Base-by-base conservation (phyloP, 208 protist genomes). In the Vickermania spadyakhi region DNA sequence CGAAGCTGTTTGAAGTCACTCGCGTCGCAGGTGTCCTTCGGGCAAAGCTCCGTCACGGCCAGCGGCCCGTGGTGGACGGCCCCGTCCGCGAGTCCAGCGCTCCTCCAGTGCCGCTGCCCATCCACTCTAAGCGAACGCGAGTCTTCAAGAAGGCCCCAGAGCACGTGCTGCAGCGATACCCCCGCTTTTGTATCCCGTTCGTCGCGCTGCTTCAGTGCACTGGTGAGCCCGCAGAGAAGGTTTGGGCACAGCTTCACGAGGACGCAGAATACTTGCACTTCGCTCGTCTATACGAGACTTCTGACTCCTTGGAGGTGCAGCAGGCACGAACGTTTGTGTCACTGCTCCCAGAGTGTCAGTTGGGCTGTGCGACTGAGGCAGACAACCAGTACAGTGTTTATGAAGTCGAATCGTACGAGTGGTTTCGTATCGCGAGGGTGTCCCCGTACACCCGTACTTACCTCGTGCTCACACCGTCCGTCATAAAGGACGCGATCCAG, bases 401-500 rank as follows among this genome's bases (percentile, higher is more conserved):
- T 31, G 53, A 70, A 31, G 78, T 95, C 2, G 62, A 83, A 56
- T 63, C 69, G 21, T 93, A 90, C 62, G 85, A 92, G 73, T 85
- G 77, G 64, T 88, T 79, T 64, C 83, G 89, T 21, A 77, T 86
- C 2, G 89, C 89, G 54, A 74, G 83, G 0, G 62, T 95, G 53
- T 66, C 92, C 31, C 78, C 75, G 2, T 63, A 2, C 31, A 64
- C 13, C 21, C 52, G 2, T 68, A 68, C 58, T 61, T 87, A 23
- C 58, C 66, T 45, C 36, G 36, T 18, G 0, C 62, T 94, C 29
- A 67, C 65, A 21, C 23, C 29, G 14, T 67, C 66, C n/a, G 67
- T 87, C 42, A 53, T 65, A 29, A 45, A 62, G 13, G 69, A 59
- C n/a, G 81, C 85, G 14, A 23, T 28, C 1, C 25, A 52, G 2